Evolutionary conservation across 2,329 filamentous ascomycete genomes (phyloP).

Genomic region (Aspergillus piperis): DNA sequence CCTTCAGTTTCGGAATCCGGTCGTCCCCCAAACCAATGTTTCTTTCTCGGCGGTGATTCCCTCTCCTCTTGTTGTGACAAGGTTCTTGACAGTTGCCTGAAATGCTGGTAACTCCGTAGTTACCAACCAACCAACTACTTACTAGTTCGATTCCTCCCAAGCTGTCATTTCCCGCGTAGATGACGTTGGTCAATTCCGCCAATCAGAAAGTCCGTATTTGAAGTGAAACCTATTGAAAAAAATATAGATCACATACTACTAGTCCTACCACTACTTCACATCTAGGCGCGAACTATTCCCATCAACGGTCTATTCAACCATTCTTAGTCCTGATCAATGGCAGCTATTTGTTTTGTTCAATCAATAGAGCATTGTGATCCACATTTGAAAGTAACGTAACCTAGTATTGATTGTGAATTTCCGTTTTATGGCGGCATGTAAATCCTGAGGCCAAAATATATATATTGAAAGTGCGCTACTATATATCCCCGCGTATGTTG

Average conservation of each 20-base stretch:
- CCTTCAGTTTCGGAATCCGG: constrained; percentile 12
- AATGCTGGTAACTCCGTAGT: neutral
- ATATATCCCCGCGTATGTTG: neutral
- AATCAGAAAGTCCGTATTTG: constrained; percentile 9
- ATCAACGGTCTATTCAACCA: neutral
- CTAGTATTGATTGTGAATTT: neutral
- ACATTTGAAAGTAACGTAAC: neutral
- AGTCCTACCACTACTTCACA: neutral
- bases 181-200: constrained; percentile 1
- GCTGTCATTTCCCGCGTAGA: neutral
- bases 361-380: neutral
- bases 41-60: neutral
- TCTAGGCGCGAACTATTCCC: neutral
- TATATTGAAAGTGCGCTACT: neutral
- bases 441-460: neutral
- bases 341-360: neutral
- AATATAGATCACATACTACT: neutral
- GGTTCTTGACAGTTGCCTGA: neutral
- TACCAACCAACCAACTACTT: neutral
- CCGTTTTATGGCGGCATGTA: neutral
- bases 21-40: neutral
- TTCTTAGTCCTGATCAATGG: neutral
- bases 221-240: neutral
- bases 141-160: neutral
- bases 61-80: neutral